Evolutionary conservation across 805 yeast genomes (phyloP).

Genomic region (Cyberlindnera galapagoensis): DNA sequence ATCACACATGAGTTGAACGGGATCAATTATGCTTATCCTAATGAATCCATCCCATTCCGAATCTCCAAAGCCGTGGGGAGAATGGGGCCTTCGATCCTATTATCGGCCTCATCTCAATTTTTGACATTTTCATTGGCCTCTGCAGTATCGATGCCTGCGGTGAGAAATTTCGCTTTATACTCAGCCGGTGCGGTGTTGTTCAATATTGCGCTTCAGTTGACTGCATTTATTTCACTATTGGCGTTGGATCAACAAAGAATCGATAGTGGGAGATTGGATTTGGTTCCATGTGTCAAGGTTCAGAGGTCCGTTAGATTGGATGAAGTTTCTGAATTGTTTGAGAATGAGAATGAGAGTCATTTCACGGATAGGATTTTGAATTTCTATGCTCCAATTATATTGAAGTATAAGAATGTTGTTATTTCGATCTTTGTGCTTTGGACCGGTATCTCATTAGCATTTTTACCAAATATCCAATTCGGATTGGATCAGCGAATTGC

Average conservation of each 20-base stretch:
- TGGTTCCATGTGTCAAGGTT: constrained; percentile 47
- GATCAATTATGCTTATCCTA: constrained; percentile 40
- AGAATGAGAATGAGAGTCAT: constrained; percentile 24
- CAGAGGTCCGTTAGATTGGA: constrained; percentile 13
- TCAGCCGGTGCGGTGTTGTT: constrained; percentile 80
- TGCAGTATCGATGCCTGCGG: constrained; percentile 91
- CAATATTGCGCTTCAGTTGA: constrained; percentile 73
- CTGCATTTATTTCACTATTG: constrained; percentile 71
- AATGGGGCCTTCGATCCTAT: constrained; percentile 82
- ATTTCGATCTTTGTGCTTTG: constrained; percentile 50
- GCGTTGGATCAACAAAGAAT: constrained; percentile 58
- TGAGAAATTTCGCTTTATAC: constrained; percentile 83
- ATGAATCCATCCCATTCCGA: constrained; percentile 47
- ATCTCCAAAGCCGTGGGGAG: constrained; percentile 59
- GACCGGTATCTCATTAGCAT: constrained; percentile 61
- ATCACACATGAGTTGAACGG: constrained; percentile 72
- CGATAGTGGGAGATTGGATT: constrained; percentile 54
- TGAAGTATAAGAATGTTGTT: constrained; percentile 42
- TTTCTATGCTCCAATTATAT: constrained; percentile 47
- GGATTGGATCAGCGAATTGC: constrained; percentile 92
- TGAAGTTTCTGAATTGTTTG: constrained; percentile 22
- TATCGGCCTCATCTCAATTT: constrained; percentile 74
- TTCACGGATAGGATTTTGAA: constrained; percentile 37
- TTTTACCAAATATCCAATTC: constrained; percentile 61
- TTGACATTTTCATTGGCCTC: constrained; percentile 75